A percentile compares a stretch with the other conserved stretches of the same genome.
Evolutionary conservation across 148 eudicot species (phyloP).

Genomic region (Amaranthus cruentus): DNA sequence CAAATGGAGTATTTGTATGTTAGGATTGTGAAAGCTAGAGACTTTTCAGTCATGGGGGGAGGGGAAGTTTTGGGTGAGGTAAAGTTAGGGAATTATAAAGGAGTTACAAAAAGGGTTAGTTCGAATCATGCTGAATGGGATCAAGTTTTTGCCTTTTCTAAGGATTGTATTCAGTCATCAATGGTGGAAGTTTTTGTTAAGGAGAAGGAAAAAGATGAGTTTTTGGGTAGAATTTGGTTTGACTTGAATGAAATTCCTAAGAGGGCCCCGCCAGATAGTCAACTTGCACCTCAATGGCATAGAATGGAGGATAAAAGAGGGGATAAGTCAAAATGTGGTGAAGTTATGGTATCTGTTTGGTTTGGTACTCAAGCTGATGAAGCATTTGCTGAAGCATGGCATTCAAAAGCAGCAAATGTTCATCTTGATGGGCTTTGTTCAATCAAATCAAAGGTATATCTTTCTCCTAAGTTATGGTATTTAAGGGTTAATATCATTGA

Average conservation of each 20-base stretch:
- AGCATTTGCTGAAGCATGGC: slow-evolving; percentile 94
- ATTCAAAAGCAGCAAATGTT: slow-evolving; percentile 81
- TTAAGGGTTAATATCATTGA: slow-evolving; percentile 66
- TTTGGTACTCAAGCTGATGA: slow-evolving; percentile 97
- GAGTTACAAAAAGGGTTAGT: slow-evolving; percentile 61
- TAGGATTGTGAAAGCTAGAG: slow-evolving; percentile 71
- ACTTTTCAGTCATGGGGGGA: slow-evolving; percentile 42
- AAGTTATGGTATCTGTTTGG: slow-evolving; percentile 84
- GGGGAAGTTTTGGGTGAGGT: slow-evolving; percentile 67
- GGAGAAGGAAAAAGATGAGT: slow-evolving; percentile 66
- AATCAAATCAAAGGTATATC: slow-evolving; percentile 75
- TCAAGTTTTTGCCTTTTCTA: slow-evolving; percentile 89
- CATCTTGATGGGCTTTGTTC: slow-evolving; percentile 59
- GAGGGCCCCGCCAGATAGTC: slow-evolving; percentile 85
- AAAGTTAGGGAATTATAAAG: slow-evolving; percentile 84
- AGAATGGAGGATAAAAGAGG: slow-evolving; percentile 86
- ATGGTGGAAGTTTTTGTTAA: slow-evolving; percentile 74
- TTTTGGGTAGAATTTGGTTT: slow-evolving; percentile 80
- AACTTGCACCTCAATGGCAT: slow-evolving; percentile 89
- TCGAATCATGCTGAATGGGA: slow-evolving; percentile 63
- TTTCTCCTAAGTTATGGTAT: slow-evolving; percentile 90
- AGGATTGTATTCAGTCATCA: slow-evolving; percentile 76
- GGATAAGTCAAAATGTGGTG: slow-evolving; percentile 59
- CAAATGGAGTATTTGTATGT: slow-evolving; percentile 93
- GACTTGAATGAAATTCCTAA: slow-evolving; percentile 86